A percentile compares a stretch with the other conserved stretches of the same genome.
phyloP scores from a whole-genome alignment of 768 basidiomycete species.

The Pleurotus platypus region DNA sequence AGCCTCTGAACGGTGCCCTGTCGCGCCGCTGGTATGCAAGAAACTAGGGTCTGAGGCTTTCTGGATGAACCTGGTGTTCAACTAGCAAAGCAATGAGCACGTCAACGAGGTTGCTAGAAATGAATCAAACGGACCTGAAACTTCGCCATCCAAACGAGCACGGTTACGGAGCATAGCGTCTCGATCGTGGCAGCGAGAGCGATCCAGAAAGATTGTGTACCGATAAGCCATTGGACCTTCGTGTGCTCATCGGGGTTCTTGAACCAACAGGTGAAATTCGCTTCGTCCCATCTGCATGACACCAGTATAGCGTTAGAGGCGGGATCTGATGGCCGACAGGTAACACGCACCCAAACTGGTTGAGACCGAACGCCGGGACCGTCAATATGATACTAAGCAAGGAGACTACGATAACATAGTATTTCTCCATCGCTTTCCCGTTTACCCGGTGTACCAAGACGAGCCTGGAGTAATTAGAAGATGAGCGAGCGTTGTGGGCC shows the following conservation, averaged over 20 bases:
- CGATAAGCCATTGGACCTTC: constrained; percentile 20
- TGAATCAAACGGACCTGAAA: constrained; percentile 13
- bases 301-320: neutral
- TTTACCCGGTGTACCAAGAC: constrained; percentile 22
- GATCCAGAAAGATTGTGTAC: constrained; percentile 22
- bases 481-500: neutral
- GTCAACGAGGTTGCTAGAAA: neutral
- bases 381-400: constrained; percentile 14
- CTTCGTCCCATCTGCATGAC: constrained; percentile 14
- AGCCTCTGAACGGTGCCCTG: neutral
- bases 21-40: neutral
- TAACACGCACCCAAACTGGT: constrained; percentile 18
- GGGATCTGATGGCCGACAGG: neutral
- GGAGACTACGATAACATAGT: constrained; percentile 17
- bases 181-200: constrained; percentile 17
- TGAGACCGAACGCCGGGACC: constrained; percentile 17
- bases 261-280: constrained; percentile 19
- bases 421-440: constrained; percentile 23
- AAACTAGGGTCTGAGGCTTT: neutral
- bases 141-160: constrained; percentile 15
- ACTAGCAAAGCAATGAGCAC: neutral
- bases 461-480: constrained; percentile 10
- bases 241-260: constrained; percentile 10
- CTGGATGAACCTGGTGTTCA: neutral
- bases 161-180: constrained; percentile 13